Evolutionary conservation across 768 basidiomycete species (phyloP), one percentile per base, ranked within the genome.

Genomic region (Mycena sanguinolenta): DNA sequence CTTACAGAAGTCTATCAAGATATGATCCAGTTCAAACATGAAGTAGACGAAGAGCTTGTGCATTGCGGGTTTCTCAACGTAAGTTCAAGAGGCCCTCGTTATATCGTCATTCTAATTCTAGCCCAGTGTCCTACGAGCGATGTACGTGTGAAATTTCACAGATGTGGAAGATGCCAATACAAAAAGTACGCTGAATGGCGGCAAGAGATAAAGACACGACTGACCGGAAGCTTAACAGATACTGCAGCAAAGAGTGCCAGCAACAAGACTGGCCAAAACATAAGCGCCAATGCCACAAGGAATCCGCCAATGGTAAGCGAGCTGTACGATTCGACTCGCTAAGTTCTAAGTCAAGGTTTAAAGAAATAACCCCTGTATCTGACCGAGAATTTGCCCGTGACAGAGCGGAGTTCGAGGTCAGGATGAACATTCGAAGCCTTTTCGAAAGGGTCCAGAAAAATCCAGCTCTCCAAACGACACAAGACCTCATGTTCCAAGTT

Each of bases 221-320:
- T 69, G 14, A 69, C 23, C 27, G 6, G 23, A 62, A 23, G n/a
- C 21, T 8, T 7, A 28, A 17, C 19, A 70, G 69, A 44, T 70
- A 70, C n/a, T 70, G 69, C 50, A 70, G 69, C 28, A 61, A 38
- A 42, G 69, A 59, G 23, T 70, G 69, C 25, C 69, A 70, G 28
- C 62, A 65, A 14, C 46, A 32, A 19, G 69, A 70, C 36, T 70
- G 69, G 69, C 63, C 63, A 17, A 23, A 65, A 1, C 63, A 70
- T 25, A 70, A 65, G 63, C 63, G 10, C 38, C 6, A 46, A 19
- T 70, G 69, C 30, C 28, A 13, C 27, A 63, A 60, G 38, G 63
- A 70, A 38, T 30, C 44, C 19, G 49, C 19, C n/a, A 28, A 13
- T 27, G 62, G 68, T 63, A n/a, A n/a, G 10, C 27, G 67, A 25